Evolutionary conservation across 345 rosid species (phyloP).

Genomic region (Ailanthus altissimus): DNA sequence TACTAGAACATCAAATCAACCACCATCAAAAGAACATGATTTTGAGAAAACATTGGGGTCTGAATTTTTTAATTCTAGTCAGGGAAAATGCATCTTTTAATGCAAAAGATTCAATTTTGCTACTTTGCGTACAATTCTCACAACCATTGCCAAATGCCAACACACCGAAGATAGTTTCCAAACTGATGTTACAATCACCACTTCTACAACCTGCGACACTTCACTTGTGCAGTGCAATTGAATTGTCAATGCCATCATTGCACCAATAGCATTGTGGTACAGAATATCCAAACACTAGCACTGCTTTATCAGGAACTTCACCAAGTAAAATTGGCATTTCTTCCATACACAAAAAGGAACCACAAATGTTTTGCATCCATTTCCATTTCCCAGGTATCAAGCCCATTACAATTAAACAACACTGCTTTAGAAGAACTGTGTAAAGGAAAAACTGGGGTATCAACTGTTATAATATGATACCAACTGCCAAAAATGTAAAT

Average conservation of each 20-base stretch:
- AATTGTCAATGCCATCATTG: background rate
- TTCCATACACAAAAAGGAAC: background rate
- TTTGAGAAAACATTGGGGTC: background rate
- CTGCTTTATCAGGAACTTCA: background rate
- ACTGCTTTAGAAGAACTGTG: background rate
- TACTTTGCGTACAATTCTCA: background rate
- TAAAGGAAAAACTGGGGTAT: background rate
- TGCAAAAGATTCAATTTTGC: background rate
- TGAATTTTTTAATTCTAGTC: background rate
- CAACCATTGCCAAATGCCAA: background rate
- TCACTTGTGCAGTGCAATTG: background rate
- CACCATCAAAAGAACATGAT: background rate
- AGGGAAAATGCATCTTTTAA: background rate
- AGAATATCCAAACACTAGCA: background rate
- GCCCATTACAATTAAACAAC: conserved; percentile 1
- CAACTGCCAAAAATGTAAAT: background rate
- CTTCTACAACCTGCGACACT: background rate
- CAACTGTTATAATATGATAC: background rate
- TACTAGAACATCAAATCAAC: background rate
- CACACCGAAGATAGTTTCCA: background rate
- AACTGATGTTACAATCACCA: background rate
- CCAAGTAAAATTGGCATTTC: background rate
- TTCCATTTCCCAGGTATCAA: background rate
- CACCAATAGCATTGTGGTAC: conserved; percentile 1
- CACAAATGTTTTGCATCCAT: background rate